A percentile compares a stretch with the other conserved stretches of the same genome.
These are phyloP conservation scores for Tulasnella sp. DNA, from an alignment of 768 basidiomycete genomes.

Conservation along the genomic window DNA sequence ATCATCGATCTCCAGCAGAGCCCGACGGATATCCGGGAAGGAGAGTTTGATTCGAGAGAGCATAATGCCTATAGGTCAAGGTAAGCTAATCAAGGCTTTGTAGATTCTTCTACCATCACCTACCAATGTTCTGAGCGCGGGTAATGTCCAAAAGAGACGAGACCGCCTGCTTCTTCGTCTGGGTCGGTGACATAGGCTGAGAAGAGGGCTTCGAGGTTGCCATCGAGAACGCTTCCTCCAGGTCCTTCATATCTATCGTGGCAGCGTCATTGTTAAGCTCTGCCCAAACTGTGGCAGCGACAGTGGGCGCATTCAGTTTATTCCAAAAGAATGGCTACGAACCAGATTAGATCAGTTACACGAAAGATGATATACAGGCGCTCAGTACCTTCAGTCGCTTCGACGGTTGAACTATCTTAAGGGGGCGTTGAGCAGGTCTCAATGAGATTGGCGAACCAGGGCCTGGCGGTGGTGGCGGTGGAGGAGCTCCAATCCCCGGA, in stretches of 20 bases:
- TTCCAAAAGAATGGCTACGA: constrained; percentile 80
- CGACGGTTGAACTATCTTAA: constrained; percentile 28
- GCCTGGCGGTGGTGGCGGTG: constrained; percentile 17
- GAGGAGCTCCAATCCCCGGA: no score
- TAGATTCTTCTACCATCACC: constrained; percentile 17
- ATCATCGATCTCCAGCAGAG: constrained; percentile 65
- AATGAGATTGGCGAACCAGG: constrained; percentile 16
- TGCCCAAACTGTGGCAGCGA: constrained; percentile 56
- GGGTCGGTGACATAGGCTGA: constrained; percentile 31
- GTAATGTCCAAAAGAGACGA: constrained; percentile 69
- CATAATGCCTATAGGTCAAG: constrained; percentile 55
- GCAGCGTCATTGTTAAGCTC: constrained; percentile 33
- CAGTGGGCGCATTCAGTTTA: constrained; percentile 42
- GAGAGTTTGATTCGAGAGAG: constrained; percentile 60
- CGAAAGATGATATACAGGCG: neutral
- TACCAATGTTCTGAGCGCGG: constrained; percentile 75
- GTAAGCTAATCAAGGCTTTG: neutral
- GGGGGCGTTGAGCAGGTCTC: neutral
- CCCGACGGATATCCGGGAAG: constrained; percentile 52
- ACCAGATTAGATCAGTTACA: neutral
- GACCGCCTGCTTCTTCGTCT: constrained; percentile 45
- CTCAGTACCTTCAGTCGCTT: constrained; percentile 37
- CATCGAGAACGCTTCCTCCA: constrained; percentile 62
- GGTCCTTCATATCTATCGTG: constrained; percentile 50
- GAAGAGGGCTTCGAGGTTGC: constrained; percentile 31